phyloP scores from a whole-genome alignment of 352 stramenopile genomes.

The Pythium brassicae region DNA sequence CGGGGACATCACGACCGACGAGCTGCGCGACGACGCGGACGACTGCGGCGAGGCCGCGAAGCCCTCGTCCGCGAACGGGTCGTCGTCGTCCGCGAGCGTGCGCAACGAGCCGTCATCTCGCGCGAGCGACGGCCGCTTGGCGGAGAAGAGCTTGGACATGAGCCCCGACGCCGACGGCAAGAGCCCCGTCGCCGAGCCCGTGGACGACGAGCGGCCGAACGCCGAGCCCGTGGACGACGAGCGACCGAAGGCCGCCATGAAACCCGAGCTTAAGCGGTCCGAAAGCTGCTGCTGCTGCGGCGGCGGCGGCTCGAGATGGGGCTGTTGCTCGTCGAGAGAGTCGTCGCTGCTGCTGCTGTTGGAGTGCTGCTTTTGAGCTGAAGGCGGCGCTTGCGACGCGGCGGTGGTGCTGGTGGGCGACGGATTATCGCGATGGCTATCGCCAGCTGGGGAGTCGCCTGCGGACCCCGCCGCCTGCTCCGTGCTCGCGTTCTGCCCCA shows the following conservation, averaged over 20 bases:
- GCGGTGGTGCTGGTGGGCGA: neutral
- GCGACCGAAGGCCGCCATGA: constrained; percentile 13
- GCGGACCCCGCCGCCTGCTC: neutral
- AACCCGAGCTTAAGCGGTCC: neutral
- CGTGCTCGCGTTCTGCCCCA: neutral
- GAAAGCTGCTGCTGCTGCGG: neutral
- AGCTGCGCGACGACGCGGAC: constrained; percentile 13
- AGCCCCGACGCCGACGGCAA: constrained; percentile 3
- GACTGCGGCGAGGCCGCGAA: constrained; percentile 12
- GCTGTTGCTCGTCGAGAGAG: neutral
- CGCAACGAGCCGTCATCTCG: constrained; percentile 1
- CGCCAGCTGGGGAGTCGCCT: neutral
- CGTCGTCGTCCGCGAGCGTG: constrained; percentile 2
- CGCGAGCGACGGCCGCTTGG: constrained; percentile 12
- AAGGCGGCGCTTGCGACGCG: neutral
- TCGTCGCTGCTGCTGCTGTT: neutral
- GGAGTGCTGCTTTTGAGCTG: neutral
- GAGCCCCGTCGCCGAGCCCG: neutral
- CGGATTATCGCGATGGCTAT: too few relatives aligned
- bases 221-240: constrained; percentile 5
- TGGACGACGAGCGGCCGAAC: constrained; percentile 1
- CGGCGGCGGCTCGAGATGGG: neutral
- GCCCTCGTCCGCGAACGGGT: constrained; percentile 13
- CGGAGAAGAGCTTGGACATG: constrained; percentile 18
- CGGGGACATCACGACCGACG: constrained; percentile 17